Conservation (phyloP, 306 rosid genomes). For the Vigna unguiculata region DNA sequence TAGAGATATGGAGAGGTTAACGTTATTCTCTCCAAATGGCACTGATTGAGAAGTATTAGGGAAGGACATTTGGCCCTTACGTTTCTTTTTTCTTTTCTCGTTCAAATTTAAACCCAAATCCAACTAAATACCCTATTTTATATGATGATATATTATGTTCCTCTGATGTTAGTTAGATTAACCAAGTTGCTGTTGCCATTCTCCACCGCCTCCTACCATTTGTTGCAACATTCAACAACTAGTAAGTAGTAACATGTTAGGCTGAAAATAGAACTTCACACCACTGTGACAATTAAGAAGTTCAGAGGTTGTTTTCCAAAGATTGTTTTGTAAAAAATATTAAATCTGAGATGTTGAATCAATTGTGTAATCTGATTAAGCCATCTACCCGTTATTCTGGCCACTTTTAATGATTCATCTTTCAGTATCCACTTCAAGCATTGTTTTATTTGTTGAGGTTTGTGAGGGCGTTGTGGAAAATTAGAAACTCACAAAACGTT, state of each 20-base stretch:
- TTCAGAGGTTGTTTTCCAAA: conserved; percentile 14
- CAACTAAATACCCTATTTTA: neutral
- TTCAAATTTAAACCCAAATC: conserved; percentile 22
- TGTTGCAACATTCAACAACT: conserved; percentile 35
- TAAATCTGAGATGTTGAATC: conserved; percentile 29
- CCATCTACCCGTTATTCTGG: conserved; percentile 33
- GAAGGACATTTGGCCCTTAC: conserved; percentile 33
- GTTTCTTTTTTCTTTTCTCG: conserved; percentile 10
- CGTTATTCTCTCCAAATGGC: conserved; percentile 61
- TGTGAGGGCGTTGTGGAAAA: conserved; percentile 6
- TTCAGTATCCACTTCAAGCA: conserved; percentile 26
- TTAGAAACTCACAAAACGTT: conserved; percentile 31
- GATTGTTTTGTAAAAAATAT: conserved; percentile 31
- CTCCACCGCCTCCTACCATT: conserved; percentile 5
- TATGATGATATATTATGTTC: neutral
- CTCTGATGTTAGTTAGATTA: conserved; percentile 6
- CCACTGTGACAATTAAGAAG: conserved; percentile 20
- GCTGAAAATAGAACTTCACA: conserved; percentile 34
- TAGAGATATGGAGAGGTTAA: conserved; percentile 40
- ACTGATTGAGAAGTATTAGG: conserved; percentile 21
- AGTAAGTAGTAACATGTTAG: conserved; percentile 7
- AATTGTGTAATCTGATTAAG: conserved; percentile 35
- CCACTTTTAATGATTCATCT: conserved; percentile 23
- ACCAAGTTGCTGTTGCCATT: conserved; percentile 12
- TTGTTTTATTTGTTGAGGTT: conserved; percentile 21